Conservation (phyloP, 768 basidiomycete genomes). For the Asterophora lycoperdoides region DNA sequence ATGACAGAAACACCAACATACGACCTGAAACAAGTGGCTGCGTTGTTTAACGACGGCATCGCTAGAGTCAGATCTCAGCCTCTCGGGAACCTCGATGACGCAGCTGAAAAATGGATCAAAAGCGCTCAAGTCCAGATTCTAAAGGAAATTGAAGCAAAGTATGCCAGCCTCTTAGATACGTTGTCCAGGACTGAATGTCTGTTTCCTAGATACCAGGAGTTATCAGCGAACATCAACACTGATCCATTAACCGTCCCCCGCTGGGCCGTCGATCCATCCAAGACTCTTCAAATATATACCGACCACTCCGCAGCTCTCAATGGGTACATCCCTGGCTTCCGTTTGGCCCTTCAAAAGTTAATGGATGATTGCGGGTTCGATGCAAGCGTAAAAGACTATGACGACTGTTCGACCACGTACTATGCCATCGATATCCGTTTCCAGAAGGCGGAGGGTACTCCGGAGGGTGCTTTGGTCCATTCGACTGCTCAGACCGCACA, state of each 20-base stretch:
- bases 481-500: too few species aligned
- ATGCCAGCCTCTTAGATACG: neutral
- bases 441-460: too few species aligned
- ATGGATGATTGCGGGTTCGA: conserved; percentile 6
- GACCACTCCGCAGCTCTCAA: neutral
- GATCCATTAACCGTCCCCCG: neutral
- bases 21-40: conserved; percentile 9
- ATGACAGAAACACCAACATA: neutral
- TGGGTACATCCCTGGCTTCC: neutral
- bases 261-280: conserved; percentile 1
- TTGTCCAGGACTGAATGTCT: neutral
- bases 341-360: neutral
- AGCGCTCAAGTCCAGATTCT: neutral
- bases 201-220: neutral
- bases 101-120: conserved; percentile 8
- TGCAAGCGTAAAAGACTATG: neutral
- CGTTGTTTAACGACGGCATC: conserved; percentile 10
- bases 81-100: neutral
- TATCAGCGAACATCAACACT: neutral
- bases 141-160: conserved; percentile 1
- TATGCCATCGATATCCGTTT: too few species aligned
- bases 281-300: neutral
- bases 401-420: too few species aligned
- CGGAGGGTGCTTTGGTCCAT: too few species aligned
- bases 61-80: conserved; percentile 1